Conservation (phyloP, 805 yeast genomes). For the Sungouiozyma intestinalis region DNA sequence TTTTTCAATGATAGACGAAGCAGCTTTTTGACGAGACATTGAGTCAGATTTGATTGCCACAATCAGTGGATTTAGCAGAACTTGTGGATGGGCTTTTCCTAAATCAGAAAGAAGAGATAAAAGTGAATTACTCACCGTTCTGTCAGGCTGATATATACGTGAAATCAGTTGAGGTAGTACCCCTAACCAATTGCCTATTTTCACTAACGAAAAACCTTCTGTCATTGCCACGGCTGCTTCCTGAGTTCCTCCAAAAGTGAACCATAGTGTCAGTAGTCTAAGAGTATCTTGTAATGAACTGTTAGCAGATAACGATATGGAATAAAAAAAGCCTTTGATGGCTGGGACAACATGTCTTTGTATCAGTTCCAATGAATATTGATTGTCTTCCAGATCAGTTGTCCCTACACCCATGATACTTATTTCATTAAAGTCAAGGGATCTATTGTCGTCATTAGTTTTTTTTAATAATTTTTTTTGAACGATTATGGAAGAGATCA, state of each 20-base stretch:
- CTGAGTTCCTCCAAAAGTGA: slow-evolving; percentile 80
- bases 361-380: slow-evolving; percentile 42
- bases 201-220: slow-evolving; percentile 80
- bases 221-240: slow-evolving; percentile 81
- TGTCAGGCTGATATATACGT: slow-evolving; percentile 87
- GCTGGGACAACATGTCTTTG: slow-evolving; percentile 89
- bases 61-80: slow-evolving; percentile 82
- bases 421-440: slow-evolving; percentile 4
- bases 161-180: slow-evolving; percentile 91
- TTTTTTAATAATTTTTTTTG: slow-evolving; percentile 7
- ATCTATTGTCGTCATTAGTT: background rate
- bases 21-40: slow-evolving; percentile 76
- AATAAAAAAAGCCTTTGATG: slow-evolving; percentile 84
- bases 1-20: slow-evolving; percentile 75
- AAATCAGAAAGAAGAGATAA: slow-evolving; percentile 69
- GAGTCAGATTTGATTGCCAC: slow-evolving; percentile 92
- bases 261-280: slow-evolving; percentile 82
- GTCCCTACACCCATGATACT: slow-evolving; percentile 17
- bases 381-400: slow-evolving; percentile 18
- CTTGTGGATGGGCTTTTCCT: slow-evolving; percentile 93
- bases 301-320: slow-evolving; percentile 72
- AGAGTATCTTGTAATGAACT: slow-evolving; percentile 84
- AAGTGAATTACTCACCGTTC: slow-evolving; percentile 65
- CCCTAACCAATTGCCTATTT: slow-evolving; percentile 84
- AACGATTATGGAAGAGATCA: slow-evolving; percentile 49